These are phyloP conservation scores for Tricholoma hemisulphureum DNA, from an alignment of 768 basidiomycete species.

Conservation along the genomic window DNA sequence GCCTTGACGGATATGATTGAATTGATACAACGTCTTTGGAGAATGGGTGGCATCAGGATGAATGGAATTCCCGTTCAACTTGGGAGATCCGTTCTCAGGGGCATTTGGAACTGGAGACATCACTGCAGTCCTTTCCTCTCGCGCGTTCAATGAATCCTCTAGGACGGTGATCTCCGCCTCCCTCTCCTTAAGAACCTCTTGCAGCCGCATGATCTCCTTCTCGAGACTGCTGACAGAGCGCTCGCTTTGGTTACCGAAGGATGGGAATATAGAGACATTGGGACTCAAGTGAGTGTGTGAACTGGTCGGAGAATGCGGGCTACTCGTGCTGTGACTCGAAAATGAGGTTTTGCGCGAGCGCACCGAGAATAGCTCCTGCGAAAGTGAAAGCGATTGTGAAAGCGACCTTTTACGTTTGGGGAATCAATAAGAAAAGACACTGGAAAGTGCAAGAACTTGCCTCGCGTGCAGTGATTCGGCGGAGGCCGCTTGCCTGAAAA, in stretches of 20 bases:
- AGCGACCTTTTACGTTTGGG: slow-evolving; percentile 60
- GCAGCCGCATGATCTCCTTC: slow-evolving; percentile 93
- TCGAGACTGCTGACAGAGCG: slow-evolving; percentile 85
- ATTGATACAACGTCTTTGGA: slow-evolving; percentile 69
- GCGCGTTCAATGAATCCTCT: slow-evolving; percentile 53
- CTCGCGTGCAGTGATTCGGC: slow-evolving; percentile 87
- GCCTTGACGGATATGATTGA: slow-evolving; percentile 68
- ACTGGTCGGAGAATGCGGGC: slow-evolving; percentile 56
- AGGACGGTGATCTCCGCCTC: slow-evolving; percentile 86
- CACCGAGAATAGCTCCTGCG: slow-evolving; percentile 92
- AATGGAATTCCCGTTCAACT: slow-evolving; percentile 23
- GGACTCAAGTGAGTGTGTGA: slow-evolving; percentile 49
- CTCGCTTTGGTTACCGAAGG: slow-evolving; percentile 44
- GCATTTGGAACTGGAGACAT: slow-evolving; percentile 8
- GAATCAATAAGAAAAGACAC: slow-evolving; percentile 10
- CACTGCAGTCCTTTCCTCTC: slow-evolving; percentile 22
- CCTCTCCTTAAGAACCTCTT: slow-evolving; percentile 86
- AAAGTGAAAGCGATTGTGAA: slow-evolving; percentile 92
- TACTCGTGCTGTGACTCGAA: slow-evolving; percentile 74
- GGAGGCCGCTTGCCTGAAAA: slow-evolving; percentile 88
- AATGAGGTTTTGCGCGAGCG: slow-evolving; percentile 81
- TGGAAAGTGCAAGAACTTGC: slow-evolving; percentile 34
- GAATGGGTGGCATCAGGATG: slow-evolving; percentile 47
- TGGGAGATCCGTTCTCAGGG: slow-evolving; percentile 12
- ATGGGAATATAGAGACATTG: slow-evolving; percentile 54